Evolutionary conservation across 192 early-diverging fungal species (phyloP).

Genomic region (Oehlia diaphana): DNA sequence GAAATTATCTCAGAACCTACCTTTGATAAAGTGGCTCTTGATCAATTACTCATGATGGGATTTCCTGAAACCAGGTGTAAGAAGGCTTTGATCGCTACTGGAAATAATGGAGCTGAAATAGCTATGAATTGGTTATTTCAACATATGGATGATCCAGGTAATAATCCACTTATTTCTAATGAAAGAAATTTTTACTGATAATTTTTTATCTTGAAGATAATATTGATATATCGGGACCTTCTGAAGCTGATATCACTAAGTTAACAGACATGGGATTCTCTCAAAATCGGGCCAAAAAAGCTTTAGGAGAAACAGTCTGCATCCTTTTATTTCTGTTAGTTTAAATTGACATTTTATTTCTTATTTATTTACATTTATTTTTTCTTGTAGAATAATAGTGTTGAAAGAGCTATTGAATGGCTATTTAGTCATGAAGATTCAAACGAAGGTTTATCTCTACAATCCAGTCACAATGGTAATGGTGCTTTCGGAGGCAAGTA

Average conservation of each 20-base stretch:
- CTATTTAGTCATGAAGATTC: constrained; percentile 76
- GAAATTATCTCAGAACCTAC: constrained; percentile 35
- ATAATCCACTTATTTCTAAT: background rate
- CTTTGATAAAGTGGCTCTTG: constrained; percentile 68
- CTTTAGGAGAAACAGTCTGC: constrained; percentile 77
- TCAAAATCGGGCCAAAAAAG: constrained; percentile 72
- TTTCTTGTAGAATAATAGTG: constrained; percentile 60
- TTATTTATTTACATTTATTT: background rate
- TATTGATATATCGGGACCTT: constrained; percentile 68
- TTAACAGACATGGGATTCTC: constrained; percentile 95
- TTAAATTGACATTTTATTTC: background rate
- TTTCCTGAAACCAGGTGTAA: constrained; percentile 84
- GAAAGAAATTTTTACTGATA: background rate
- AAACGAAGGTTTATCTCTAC: background rate
- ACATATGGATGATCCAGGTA: constrained; percentile 95
- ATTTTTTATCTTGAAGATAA: constrained; percentile 36
- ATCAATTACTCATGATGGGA: constrained; percentile 90
- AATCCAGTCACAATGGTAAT: background rate
- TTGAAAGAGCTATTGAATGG: constrained; percentile 95
- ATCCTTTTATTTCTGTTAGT: constrained; percentile 11
- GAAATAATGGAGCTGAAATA: constrained; percentile 74
- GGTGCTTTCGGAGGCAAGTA: constrained; percentile 7
- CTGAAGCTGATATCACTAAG: constrained; percentile 61
- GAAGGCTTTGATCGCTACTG: constrained; percentile 81
- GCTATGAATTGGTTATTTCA: constrained; percentile 97